A percentile compares a stretch with the other conserved stretches of the same genome.
Conservation (phyloP, 1,284 basidiomycete species). For the Fomes fomentarius region DNA sequence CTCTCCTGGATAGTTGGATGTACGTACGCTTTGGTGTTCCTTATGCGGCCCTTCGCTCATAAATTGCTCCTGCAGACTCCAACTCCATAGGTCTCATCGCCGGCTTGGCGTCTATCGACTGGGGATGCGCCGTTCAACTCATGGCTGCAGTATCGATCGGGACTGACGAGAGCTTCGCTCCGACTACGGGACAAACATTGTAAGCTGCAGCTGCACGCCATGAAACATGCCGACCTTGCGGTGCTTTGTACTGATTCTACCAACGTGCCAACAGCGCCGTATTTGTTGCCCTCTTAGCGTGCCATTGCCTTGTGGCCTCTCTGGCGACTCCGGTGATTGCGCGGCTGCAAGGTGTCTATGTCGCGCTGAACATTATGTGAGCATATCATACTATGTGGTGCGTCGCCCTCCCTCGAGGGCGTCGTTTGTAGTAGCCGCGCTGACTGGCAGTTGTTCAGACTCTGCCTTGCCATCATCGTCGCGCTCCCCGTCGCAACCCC, state of each 20-base stretch:
- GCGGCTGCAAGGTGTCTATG: conserved; percentile 73
- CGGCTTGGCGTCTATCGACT: conserved; percentile 71
- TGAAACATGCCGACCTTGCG: no score
- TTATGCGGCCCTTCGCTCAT: no score
- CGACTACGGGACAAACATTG: conserved; percentile 62
- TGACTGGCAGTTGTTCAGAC: conserved; percentile 12
- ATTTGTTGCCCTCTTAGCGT: conserved; percentile 58
- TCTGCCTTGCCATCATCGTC: conserved; percentile 35
- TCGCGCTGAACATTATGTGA: conserved; percentile 68
- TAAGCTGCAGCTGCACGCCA: conserved; percentile 46
- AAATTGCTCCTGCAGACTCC: no score
- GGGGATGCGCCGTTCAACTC: conserved; percentile 75
- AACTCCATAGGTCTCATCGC: conserved; percentile 66
- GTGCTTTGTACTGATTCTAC: no score
- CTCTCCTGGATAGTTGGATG: conserved; percentile 82
- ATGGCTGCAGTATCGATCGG: conserved; percentile 65
- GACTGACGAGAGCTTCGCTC: conserved; percentile 49
- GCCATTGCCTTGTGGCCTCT: conserved; percentile 64
- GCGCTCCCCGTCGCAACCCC: conserved; percentile 34
- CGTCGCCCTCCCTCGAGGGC: conserved; percentile 2
- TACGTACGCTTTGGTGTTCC: conserved; percentile 37
- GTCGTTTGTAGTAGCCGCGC: neutral
- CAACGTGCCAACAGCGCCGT: conserved; percentile 54
- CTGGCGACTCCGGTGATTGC: conserved; percentile 72
- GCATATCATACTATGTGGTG: no score